Base-by-base conservation (phyloP, 2,329 filamentous ascomycete genomes). In the Arthrocladium fulminans region DNA sequence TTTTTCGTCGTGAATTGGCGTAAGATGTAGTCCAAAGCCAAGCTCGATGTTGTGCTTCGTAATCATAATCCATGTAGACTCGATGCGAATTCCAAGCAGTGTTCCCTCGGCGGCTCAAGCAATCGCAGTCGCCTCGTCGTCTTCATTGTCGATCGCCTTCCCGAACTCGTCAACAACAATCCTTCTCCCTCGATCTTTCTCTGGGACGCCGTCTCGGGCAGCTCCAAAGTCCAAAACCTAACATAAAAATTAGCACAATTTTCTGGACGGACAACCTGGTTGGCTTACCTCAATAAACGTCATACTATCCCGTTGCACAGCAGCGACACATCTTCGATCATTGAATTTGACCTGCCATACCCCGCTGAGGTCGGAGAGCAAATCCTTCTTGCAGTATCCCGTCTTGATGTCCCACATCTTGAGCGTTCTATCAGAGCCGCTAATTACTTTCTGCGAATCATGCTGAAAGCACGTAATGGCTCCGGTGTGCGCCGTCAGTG, bases 321-420 rank as follows among this genome's bases (percentile, higher is more conserved):
- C 92, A 51, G 92, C 92, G 49, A 98, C 92, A 65, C 92, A 98
- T 64, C 90, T 79, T 57, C 92, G 78, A 63, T 94, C 88, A 61
- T 98, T 89, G 69, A 98, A 98, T 61, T 92, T 92, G 60, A 98
- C 92, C 70, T 98, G 92, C 92, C 92, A 98, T 6, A 98, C 92
- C n/a, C 90, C 89, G 57, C 84, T 90, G 29, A 98, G 75, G 61
- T 96, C 89, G 12, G 88, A 95, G 60, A 98, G 74, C 35, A 98
- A 76, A 66, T 98, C 90, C 57, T 90, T 86, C 45, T 95, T 81
- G 64, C 88, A 96, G 60, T 96, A 86, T 42, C 92, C 92, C 1
- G 84, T 94, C 60, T 82, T 80, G 43, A 96, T 85, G 61, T 98
- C 88, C 92, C 92, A 98, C 87, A 98, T 94, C 73, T 98, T 98